Evolutionary conservation across 495 filamentous ascomycete genomes (phyloP), one percentile per base, ranked within the genome.

Genomic region (Penicillium coprophilum): DNA sequence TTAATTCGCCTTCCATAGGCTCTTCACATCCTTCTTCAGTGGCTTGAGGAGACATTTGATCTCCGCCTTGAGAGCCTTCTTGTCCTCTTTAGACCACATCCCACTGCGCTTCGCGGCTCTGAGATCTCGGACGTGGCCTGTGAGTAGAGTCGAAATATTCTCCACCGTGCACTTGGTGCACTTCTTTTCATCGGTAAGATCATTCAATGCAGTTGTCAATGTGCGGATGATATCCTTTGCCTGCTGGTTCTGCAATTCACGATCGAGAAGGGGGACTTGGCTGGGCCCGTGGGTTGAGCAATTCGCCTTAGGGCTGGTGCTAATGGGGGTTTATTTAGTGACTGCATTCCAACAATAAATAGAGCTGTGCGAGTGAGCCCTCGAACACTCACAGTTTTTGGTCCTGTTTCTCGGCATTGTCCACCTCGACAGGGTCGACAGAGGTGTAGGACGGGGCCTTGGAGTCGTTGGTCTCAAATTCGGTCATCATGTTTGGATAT

Each of bases 141-240:
- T 58, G 11, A 65, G 44, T 9, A 56, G 36, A 52, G 50, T 24
- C 3, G 56, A 58, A 7, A 54, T 28, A 8, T 32, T 50, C 31
- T 65, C 52, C n/a, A 62, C 58, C 1, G 62, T 50, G 38, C 62
- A 65, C 13, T 50, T 55, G 7, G 58, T 61, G 47, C 62, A 65
- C 17, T 56, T 36, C 6, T 52, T 53, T 30, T 56, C 47, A 46
- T 65, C 55, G 11, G 38, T 23, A 21, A 65, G 21, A 21, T 62
- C 52, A 38, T 51, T 65, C 27, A 63, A 34, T 13, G 57, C 57
- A 5, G 20, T 11, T 23, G 36, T 32, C 7, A 64, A 27, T 1
- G 47, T 27, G 12, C 28, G 39, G 3, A 64, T 44, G 15, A 56
- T 52, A 11, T 46, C 50, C 34, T 58, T 43, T 24, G 58, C 36